phyloP scores from a whole-genome alignment of 345 rosid species.

The Kernera saxatilis region DNA sequence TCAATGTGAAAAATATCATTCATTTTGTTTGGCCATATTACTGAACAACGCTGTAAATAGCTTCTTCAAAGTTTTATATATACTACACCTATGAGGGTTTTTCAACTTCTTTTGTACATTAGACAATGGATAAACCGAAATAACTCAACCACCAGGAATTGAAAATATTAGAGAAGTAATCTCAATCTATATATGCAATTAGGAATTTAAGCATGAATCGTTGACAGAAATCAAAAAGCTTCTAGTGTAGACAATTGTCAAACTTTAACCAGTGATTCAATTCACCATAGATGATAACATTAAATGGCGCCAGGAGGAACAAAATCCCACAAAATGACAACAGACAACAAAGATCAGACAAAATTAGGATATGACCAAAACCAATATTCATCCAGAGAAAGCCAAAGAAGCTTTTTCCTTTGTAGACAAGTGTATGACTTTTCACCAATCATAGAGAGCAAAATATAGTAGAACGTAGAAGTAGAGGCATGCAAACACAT shows the following conservation, averaged over 20 bases:
- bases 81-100: not conserved
- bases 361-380: not conserved
- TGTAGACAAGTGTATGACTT: not conserved
- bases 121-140: not conserved
- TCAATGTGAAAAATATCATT: not conserved
- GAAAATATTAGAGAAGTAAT: not conserved
- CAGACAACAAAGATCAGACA: not conserved
- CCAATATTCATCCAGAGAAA: not conserved
- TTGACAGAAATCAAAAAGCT: not conserved
- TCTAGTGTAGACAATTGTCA: not conserved
- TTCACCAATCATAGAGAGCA: not conserved
- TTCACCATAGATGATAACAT: not conserved
- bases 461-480: not conserved
- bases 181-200: not conserved
- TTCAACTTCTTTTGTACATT: not conserved
- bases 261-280: not conserved
- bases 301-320: not conserved
- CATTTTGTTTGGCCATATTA: not conserved
- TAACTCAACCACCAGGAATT: too few species aligned
- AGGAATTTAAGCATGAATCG: not conserved
- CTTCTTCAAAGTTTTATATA: not conserved
- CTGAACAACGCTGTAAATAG: constrained; percentile 14
- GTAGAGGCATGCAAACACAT: not conserved
- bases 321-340: not conserved
- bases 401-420: not conserved